Evolutionary conservation across 176 grass and related monocot genomes (phyloP).

Genomic region (Poa pratensis): DNA sequence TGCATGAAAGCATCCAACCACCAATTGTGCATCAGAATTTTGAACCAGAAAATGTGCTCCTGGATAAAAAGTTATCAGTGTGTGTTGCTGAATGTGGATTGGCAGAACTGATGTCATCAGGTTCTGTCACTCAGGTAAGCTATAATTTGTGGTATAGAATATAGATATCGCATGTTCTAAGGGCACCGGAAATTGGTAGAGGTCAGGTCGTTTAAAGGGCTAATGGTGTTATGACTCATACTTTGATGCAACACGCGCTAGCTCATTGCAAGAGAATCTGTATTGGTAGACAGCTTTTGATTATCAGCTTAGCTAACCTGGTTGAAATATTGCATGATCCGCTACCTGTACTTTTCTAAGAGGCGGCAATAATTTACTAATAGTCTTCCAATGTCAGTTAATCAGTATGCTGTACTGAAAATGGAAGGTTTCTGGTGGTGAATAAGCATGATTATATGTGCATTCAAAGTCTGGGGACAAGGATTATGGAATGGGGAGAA

Average conservation of each 20-base stretch:
- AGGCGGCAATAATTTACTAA: not conserved
- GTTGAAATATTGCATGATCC: not conserved
- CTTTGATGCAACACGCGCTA: not conserved
- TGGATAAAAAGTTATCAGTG: slow-evolving; percentile 73
- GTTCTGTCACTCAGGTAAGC: slow-evolving; percentile 82
- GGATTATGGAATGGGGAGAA: slow-evolving; percentile 2
- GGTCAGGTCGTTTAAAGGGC: not conserved
- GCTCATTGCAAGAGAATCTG: slow-evolving; percentile 17
- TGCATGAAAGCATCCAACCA: slow-evolving; percentile 72
- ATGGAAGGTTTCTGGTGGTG: not conserved
- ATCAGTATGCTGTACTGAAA: slow-evolving; percentile 25
- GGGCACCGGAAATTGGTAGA: not conserved
- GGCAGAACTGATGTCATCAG: slow-evolving; percentile 54
- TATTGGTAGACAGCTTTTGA: slow-evolving; percentile 9
- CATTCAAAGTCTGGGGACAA: not conserved
- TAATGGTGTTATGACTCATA: slow-evolving; percentile 14
- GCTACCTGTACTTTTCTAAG: slow-evolving; percentile 3
- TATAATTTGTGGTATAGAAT: slow-evolving; percentile 31
- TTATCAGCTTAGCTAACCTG: slow-evolving; percentile 21
- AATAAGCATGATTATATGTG: slow-evolving; percentile 10
- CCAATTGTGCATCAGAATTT: slow-evolving; percentile 79
- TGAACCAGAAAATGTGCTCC: slow-evolving; percentile 79
- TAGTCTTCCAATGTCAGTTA: not conserved
- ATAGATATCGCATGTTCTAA: not conserved
- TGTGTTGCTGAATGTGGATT: slow-evolving; percentile 83